Conservation (phyloP, 1,139 yeast genomes). For the Lodderomyces margitis region DNA sequence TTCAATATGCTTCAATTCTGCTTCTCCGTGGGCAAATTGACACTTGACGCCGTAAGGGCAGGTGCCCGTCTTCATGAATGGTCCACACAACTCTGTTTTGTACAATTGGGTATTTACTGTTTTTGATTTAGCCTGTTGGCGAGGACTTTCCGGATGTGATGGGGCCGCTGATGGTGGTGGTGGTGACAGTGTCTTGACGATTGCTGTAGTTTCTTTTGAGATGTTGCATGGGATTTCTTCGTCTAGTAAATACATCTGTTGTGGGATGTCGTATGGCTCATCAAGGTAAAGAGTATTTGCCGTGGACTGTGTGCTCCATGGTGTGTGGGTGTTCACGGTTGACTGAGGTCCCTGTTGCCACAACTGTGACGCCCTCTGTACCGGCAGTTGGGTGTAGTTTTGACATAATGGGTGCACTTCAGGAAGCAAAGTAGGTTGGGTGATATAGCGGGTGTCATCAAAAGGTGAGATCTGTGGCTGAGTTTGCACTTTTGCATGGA, state of each 20-base stretch:
- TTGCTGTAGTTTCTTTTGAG: slow-evolving; percentile 1
- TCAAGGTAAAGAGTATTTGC: not conserved
- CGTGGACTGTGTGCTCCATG: too few species aligned
- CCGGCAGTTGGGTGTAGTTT: not conserved
- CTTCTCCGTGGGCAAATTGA: slow-evolving; percentile 89
- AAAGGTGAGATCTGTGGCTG: not conserved
- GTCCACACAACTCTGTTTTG: slow-evolving; percentile 87
- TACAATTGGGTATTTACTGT: slow-evolving; percentile 67
- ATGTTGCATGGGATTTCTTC: slow-evolving; percentile 5
- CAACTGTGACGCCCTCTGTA: slow-evolving; percentile 1
- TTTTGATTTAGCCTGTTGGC: not conserved
- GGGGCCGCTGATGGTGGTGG: slow-evolving; percentile 5
- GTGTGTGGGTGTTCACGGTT: slow-evolving; percentile 2
- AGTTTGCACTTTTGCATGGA: not conserved
- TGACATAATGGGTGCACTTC: not conserved
- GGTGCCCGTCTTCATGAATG: slow-evolving; percentile 65
- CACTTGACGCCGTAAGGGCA: slow-evolving; percentile 92
- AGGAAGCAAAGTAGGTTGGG: not conserved
- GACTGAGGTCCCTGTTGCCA: slow-evolving; percentile 3
- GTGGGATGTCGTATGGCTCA: slow-evolving; percentile 1
- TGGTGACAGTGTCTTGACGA: slow-evolving; percentile 1
- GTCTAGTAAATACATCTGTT: slow-evolving; percentile 5
- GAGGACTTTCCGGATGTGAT: not conserved
- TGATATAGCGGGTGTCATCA: not conserved
- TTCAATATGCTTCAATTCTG: slow-evolving; percentile 69